A percentile compares a stretch with the other conserved stretches of the same genome.
Evolutionary conservation across 2,329 filamentous ascomycete genomes (phyloP).

Genomic region (Calonectria naviculata): DNA sequence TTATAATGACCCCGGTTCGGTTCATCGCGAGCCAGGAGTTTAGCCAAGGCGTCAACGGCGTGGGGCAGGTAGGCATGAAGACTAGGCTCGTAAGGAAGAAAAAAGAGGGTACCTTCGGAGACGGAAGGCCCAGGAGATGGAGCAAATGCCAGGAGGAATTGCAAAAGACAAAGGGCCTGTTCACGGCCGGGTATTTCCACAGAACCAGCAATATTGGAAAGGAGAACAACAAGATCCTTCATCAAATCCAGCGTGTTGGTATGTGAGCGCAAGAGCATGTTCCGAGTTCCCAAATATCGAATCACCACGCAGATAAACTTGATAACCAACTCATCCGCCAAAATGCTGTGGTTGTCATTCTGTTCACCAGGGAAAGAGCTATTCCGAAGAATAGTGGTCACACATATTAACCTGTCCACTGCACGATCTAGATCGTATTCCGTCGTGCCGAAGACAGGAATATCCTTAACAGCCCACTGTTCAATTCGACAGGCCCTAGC

Average conservation of each 20-base stretch:
- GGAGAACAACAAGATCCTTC: conserved; percentile 90
- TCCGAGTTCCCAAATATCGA: conserved; percentile 87
- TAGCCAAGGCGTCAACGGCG: conserved; percentile 90
- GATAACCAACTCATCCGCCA: conserved; percentile 82
- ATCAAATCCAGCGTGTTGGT: conserved; percentile 94
- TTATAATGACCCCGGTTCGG: conserved; percentile 90
- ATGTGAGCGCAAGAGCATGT: conserved; percentile 84
- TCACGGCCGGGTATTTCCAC: conserved; percentile 87
- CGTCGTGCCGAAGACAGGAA: conserved; percentile 77
- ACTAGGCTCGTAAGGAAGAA: conserved; percentile 82
- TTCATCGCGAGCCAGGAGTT: conserved; percentile 91
- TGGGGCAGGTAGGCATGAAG: conserved; percentile 90
- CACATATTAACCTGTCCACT: conserved; percentile 87
- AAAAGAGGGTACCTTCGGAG: conserved; percentile 72
- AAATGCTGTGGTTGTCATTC: conserved; percentile 74
- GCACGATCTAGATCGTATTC: conserved; percentile 88
- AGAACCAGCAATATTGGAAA: conserved; percentile 87
- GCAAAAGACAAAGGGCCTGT: conserved; percentile 85
- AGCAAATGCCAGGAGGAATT: conserved; percentile 92
- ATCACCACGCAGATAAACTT: conserved; percentile 88
- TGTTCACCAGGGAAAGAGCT: conserved; percentile 80
- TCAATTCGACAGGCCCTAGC: conserved; percentile 82
- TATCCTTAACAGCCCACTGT: conserved; percentile 76
- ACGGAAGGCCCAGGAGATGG: conserved; percentile 77
- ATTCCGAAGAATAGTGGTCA: conserved; percentile 93